These are phyloP conservation scores for Fistulinella staudtii DNA, from an alignment of 1,284 basidiomycete species.

Conservation along the genomic window DNA sequence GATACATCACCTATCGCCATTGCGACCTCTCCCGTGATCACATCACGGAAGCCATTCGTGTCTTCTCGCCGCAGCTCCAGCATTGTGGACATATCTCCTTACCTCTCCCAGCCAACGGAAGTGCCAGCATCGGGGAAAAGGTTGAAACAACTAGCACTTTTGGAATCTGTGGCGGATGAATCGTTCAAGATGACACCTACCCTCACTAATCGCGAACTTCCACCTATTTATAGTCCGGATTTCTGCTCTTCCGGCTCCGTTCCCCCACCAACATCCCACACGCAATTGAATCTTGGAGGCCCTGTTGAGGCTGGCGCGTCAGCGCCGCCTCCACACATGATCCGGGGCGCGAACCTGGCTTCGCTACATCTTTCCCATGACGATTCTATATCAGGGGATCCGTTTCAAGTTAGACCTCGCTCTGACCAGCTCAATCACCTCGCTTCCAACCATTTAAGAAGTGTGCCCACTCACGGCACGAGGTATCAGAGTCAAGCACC, in stretches of 20 bases:
- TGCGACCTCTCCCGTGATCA: constrained; percentile 4
- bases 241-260: constrained; percentile 10
- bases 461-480: constrained; percentile 1
- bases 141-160: constrained; percentile 65
- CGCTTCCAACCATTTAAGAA: constrained; percentile 28
- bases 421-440: constrained; percentile 52
- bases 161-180: constrained; percentile 72
- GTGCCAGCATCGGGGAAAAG: constrained; percentile 55
- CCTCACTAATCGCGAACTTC: constrained; percentile 35
- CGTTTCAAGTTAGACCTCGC: constrained; percentile 54
- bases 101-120: constrained; percentile 48
- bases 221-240: constrained; percentile 11
- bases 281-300: constrained; percentile 7
- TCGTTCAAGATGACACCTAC: constrained; percentile 58
- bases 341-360: constrained; percentile 15
- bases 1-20: constrained; percentile 11
- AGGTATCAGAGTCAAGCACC: constrained; percentile 48
- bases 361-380: constrained; percentile 6
- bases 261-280: constrained; percentile 13
- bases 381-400: constrained; percentile 31
- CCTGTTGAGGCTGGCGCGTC: constrained; percentile 10
- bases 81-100: constrained; percentile 61
- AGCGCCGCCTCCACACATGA: constrained; percentile 4
- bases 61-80: constrained; percentile 38
- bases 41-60: constrained; percentile 21